Base-by-base conservation (phyloP, 2,329 filamentous ascomycete species). In the Aureobasidium pullulans region DNA sequence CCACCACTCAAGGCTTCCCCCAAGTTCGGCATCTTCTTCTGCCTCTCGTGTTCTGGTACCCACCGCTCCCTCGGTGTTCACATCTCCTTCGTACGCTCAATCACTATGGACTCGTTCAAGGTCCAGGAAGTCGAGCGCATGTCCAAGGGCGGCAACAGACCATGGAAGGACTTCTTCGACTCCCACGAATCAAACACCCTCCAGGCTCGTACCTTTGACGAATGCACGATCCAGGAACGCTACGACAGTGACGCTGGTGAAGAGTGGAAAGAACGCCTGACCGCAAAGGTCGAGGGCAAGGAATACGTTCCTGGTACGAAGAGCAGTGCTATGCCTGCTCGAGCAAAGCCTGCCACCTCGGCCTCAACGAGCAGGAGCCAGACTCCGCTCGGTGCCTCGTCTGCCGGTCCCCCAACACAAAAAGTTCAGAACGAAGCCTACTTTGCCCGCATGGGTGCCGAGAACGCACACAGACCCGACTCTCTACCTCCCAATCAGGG, bases 31-130 rank as follows among this genome's bases (percentile, higher is more conserved):
- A 90, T 96, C 74, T 99, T 99, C 79, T 96, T 99, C 81, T 99
- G 94, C 76, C 85, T 99, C 56, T 90, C 88, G 64, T 99, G 94
- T 79, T 93, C 92, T 36, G 94, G 94, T 67, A 89, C 94, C 57
- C 94, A 99, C 77, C 88, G 94, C 64, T 91, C 91, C 3, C 84
- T 99, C 32, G 94, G 94, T 62, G 94, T 99, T 37, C 94, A 99
- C 79, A 96, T 99, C 74, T 96, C 91, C 72, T 99, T 99, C 77
- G 92, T 99, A 64, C 88, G 94, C 62, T 94, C 89, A 69, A 94
- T 97, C 70, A 96, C 90, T 63, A 99, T 99, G 94, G 94, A 99
- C 77, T 91, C 91, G 60, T 97, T 99, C 80, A 99, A 99, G 75
- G 84, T 85, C 64, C 83, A 83, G 68, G 94, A 99, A 76, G 93